Conservation (phyloP, 768 basidiomycete genomes). For the Rhizopogon roseolus region DNA sequence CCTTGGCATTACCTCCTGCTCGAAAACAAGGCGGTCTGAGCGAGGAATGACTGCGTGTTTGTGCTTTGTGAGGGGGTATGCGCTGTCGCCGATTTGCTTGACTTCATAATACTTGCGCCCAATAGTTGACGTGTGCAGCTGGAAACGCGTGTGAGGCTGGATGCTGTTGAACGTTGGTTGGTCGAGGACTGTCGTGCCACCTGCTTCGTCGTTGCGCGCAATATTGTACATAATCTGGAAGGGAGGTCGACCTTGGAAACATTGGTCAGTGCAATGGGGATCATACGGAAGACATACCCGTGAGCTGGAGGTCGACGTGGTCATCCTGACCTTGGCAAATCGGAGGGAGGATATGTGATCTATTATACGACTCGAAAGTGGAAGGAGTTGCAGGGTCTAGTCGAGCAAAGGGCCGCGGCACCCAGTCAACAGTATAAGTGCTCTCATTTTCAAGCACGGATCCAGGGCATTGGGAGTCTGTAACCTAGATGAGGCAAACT, state of each 20-base stretch:
- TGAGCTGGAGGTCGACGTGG: slow-evolving; percentile 80
- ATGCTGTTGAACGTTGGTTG: slow-evolving; percentile 84
- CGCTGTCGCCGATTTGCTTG: slow-evolving; percentile 80
- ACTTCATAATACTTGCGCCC: slow-evolving; percentile 89
- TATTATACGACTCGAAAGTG: slow-evolving; percentile 57
- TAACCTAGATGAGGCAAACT: slow-evolving; percentile 43
- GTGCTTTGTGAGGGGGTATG: slow-evolving; percentile 75
- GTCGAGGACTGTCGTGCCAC: slow-evolving; percentile 66
- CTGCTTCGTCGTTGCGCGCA: slow-evolving; percentile 60
- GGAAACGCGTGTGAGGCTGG: slow-evolving; percentile 73
- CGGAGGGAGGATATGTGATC: slow-evolving; percentile 68
- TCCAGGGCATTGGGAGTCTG: slow-evolving; percentile 85
- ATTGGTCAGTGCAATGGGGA: not conserved
- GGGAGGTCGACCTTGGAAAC: slow-evolving; percentile 69
- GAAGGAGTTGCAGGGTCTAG: slow-evolving; percentile 57
- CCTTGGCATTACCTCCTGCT: slow-evolving; percentile 79
- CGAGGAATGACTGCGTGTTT: slow-evolving; percentile 60
- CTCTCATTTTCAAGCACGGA: slow-evolving; percentile 53
- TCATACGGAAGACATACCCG: slow-evolving; percentile 40
- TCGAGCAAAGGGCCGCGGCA: slow-evolving; percentile 71
- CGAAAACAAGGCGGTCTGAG: slow-evolving; percentile 66
- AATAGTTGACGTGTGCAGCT: slow-evolving; percentile 70
- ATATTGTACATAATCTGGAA: slow-evolving; percentile 93
- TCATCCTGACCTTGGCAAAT: slow-evolving; percentile 81
- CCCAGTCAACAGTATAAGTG: slow-evolving; percentile 71